A percentile compares a stretch with the other conserved stretches of the same genome.
Evolutionary conservation across 2,329 filamentous ascomycete genomes (phyloP).

Genomic region (Diaporthe longicolla): DNA sequence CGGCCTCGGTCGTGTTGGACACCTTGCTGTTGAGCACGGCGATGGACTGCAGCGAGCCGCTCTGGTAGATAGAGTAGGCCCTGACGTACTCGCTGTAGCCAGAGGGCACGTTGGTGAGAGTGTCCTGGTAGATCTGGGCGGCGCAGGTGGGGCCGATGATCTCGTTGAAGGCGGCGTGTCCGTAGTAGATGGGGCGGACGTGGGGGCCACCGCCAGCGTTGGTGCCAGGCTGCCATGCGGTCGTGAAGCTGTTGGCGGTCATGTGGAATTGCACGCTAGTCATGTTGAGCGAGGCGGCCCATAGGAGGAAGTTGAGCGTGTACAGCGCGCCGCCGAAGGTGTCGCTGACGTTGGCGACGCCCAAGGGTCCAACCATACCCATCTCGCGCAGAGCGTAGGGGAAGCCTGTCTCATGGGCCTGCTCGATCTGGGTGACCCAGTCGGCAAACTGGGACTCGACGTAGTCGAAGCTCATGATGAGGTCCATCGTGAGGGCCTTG

Average conservation of each 20-base stretch:
- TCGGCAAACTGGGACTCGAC: conserved; percentile 63
- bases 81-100: conserved; percentile 58
- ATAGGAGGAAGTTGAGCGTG: conserved; percentile 67
- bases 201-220: conserved; percentile 56
- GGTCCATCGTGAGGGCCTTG: conserved; percentile 58
- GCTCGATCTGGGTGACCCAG: conserved; percentile 59
- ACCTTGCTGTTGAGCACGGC: conserved; percentile 62
- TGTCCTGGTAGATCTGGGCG: conserved; percentile 57
- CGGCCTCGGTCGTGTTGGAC: conserved; percentile 55
- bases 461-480: conserved; percentile 60
- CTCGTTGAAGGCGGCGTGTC: conserved; percentile 64
- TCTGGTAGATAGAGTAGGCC: conserved; percentile 61
- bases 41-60: conserved; percentile 56
- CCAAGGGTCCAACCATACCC: conserved; percentile 64
- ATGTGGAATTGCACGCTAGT: conserved; percentile 66
- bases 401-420: conserved; percentile 56
- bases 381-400: conserved; percentile 66
- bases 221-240: conserved; percentile 62
- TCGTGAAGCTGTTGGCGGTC: conserved; percentile 66
- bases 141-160: conserved; percentile 60
- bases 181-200: conserved; percentile 65
- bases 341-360: conserved; percentile 60
- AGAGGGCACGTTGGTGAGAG: conserved; percentile 49
- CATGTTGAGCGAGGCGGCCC: conserved; percentile 62
- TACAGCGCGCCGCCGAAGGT: conserved; percentile 65